Evolutionary conservation across 148 eudicot species (phyloP).

Genomic region (Nepenthes mirabilis): DNA sequence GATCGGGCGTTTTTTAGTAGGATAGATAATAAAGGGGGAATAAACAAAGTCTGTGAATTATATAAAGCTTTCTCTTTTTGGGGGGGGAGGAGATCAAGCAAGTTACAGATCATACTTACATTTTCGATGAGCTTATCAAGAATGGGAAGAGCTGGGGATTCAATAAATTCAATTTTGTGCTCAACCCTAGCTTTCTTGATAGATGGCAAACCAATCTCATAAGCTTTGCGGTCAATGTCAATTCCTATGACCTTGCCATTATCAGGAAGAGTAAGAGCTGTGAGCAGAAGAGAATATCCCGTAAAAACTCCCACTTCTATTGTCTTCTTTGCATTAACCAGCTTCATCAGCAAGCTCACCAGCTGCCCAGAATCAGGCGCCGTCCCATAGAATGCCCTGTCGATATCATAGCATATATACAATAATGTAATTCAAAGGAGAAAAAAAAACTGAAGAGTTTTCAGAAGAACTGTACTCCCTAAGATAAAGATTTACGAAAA

Average conservation of each 20-base stretch:
- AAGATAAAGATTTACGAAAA: no score
- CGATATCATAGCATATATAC: no score
- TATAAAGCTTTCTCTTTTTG: no score
- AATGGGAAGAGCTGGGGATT: constrained; percentile 25
- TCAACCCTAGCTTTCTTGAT: constrained; percentile 37
- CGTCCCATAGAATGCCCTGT: constrained; percentile 19
- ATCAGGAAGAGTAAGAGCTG: constrained; percentile 34
- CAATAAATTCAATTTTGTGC: constrained; percentile 40
- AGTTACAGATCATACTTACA: constrained; percentile 10
- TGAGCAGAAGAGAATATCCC: constrained; percentile 29
- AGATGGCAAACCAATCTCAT: constrained; percentile 44
- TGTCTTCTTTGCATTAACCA: constrained; percentile 27
- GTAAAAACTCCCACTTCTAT: constrained; percentile 40
- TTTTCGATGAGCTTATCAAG: constrained; percentile 29
- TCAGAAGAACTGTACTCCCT: no score
- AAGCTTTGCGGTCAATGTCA: constrained; percentile 21
- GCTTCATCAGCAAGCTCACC: constrained; percentile 21
- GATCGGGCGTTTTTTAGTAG: no score
- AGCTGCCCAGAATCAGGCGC: constrained; percentile 23
- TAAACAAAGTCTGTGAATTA: no score
- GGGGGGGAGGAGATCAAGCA: not conserved
- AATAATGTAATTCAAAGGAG: not conserved
- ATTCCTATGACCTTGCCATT: constrained; percentile 41
- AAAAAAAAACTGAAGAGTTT: no score
- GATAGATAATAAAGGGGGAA: no score